Evolutionary conservation across 257 asterid genomes (phyloP), one percentile per base, ranked within the genome.

Genomic region (Solanum clarkiae): DNA sequence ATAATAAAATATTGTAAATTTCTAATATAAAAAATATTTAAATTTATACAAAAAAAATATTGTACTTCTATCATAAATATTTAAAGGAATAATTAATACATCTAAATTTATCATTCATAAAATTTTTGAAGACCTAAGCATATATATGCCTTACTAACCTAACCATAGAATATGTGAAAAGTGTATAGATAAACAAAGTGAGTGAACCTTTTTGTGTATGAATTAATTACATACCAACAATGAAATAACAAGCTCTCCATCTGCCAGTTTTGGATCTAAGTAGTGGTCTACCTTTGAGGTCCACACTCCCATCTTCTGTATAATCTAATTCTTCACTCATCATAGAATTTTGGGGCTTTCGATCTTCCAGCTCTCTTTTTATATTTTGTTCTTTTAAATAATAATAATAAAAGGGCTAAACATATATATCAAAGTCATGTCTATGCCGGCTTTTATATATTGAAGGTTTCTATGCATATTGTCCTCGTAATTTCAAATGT

Each of bases 161-260:
- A 29, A 29, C 32, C 32, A 29, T 29, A 29, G 32, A 32, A 32
- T 32, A 32, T 32, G 0, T 0, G 36, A 32, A 32, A 32, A 32
- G 36, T 32, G 36, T 29, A 29, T 29, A 29, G 32, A 29, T 29
- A 29, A 29, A 29, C 32, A 29, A 29, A 26, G 26, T 26, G 26
- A 26, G 26, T 26, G 1, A n/a, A n/a, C n/a, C 26, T 1, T 26
- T 26, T 26, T 26, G 1, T 26, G 29, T 29, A 29, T 29, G 44
- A 42, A 42, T 42, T 42, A 42, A 29, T 40, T 40, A 45, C 85
- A 63, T 88, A 93, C 98, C 98, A 79, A 92, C 95, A 63, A 94
- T 90, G 86, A 90, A 94, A 79, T 87, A 93, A 75, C 98, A 94
- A 86, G 95, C 98, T 81, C 86, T 92, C 98, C 98, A 94, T 89